Evolutionary conservation across 169 alveolate genomes (phyloP), one percentile per base, ranked within the genome.

Genomic region (Besnoitia besnoiti): DNA sequence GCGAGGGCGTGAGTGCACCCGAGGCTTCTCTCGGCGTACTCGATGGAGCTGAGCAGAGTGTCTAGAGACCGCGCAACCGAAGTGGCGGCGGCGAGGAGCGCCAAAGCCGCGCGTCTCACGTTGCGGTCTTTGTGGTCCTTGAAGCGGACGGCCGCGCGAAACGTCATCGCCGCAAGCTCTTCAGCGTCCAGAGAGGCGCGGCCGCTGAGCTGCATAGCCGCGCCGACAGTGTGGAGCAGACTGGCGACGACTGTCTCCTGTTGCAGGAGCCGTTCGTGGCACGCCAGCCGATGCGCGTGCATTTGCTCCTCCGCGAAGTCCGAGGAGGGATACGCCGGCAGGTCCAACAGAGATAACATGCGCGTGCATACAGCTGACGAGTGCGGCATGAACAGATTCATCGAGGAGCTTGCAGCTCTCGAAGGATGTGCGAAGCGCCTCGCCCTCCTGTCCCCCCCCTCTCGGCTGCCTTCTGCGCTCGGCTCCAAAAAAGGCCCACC

Each of bases 51-150:
- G 55, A 77, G 30, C 40, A 77, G 87, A 4, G 59, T n/a, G 50
- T 44, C 59, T 2, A 77, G 61, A 16, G 40, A 19, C 21, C 59
- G 33, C 42, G 87, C 37, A n/a, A n/a, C 21, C 35, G 87, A 51
- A 24, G 40, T 5, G 59, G 40, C 40, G 33, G 87, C 87, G 10
- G 87, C 87, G 24, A 77, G 87, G 61, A 77, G 50, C 59, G 61
- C 40, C 55, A 77, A 27, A 24, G 59, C 87, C 16, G 50, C 87
- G 87, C 87, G 87, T 7, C 87, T 30, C 35, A 77, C 87, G 55
- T 39, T 39, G 37, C 87, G n/a, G 55, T 77, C 55, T 16, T 30
- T 0, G 59, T 77, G 87, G 40, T 27, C 30, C 40, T 42, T 37
- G 87, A 40, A 77, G 55, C 37, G 50, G 59, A 27, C 12, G 37